Evolutionary conservation across 1,284 basidiomycete species (phyloP).

Genomic region (Athelia sp.): DNA sequence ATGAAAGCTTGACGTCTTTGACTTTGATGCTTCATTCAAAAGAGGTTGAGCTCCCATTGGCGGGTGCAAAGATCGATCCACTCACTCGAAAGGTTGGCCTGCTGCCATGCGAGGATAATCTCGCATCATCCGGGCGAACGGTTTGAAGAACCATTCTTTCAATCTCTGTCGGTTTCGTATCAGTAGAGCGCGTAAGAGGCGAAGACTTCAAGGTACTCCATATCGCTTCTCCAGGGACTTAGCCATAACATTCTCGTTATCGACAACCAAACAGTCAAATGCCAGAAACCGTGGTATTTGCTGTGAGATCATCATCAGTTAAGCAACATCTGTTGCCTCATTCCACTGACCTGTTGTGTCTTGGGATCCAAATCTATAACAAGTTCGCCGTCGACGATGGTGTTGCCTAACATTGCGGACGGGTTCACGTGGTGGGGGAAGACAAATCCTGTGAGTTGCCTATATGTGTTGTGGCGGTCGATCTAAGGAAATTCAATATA

Average conservation of each 20-base stretch:
- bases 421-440: constrained; percentile 85
- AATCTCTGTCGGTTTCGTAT: constrained; percentile 78
- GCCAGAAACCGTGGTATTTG: constrained; percentile 79
- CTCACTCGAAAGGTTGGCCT: constrained; percentile 83
- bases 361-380: constrained; percentile 84
- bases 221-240: constrained; percentile 84
- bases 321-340: neutral
- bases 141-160: constrained; percentile 78
- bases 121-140: constrained; percentile 68
- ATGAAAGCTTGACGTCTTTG: constrained; percentile 88
- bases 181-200: no score
- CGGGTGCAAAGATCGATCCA: constrained; percentile 8
- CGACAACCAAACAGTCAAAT: constrained; percentile 91
- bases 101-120: constrained; percentile 63
- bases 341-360: constrained; percentile 54
- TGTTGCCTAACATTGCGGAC: constrained; percentile 64
- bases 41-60: no score
- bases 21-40: constrained; percentile 62
- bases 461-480: constrained; percentile 91
- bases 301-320: constrained; percentile 32
- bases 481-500: constrained; percentile 51
- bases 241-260: constrained; percentile 84
- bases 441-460: constrained; percentile 67
- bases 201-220: no score
- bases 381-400: constrained; percentile 92